Base-by-base conservation (phyloP, 1,284 basidiomycete genomes). In the Microbotryum intermedium region DNA sequence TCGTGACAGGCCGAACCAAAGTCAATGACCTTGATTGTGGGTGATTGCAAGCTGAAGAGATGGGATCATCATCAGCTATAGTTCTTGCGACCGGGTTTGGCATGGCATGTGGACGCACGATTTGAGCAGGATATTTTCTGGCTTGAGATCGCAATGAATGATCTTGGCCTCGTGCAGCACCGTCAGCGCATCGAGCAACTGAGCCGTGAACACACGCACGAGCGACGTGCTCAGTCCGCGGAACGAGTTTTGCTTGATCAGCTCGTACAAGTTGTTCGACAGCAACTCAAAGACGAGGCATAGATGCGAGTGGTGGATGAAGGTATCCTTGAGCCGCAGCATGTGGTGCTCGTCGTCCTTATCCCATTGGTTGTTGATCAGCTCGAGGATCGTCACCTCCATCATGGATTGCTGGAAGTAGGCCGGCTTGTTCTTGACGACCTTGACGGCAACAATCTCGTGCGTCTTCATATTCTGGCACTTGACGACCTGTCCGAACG, bases 231-330 rank as follows among this genome's bases (percentile, higher is more conserved):
- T 92, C 55, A 98, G 79, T 3, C 94, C 95, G 75, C 95, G 89
- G 82, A 98, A 99, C 74, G 94, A 91, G 76, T 98, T 98, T 78
- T 98, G 95, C 80, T 98, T 98, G 84, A 99, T 98, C 70, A 99
- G 83, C 77, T 99, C 94, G 79, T 98, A 98, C 62, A 98, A 80
- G 74, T 99, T 99, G 46, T 91, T 95, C 21, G 91, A 95, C 9
- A 99, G 82, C 59, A 97, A 82, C 77, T 99, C 94, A 74, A 98
- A 97, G 51, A 98, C 94, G 65, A 98, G 85, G 76, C 94, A 98
- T 50, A 98, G 80, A 75, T 99, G 95, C 71, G 84, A 91, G 70
- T 88, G 86, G 77, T 97, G 94, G 65, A 95, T 97, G 77, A 99
- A 99, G 0, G 90, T 91, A 75, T 97, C 94, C 26, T 86, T 86